Evolutionary conservation across 495 filamentous ascomycete genomes (phyloP), one percentile per base, ranked within the genome.

Genomic region (Hypomontagnella submonticulosa): DNA sequence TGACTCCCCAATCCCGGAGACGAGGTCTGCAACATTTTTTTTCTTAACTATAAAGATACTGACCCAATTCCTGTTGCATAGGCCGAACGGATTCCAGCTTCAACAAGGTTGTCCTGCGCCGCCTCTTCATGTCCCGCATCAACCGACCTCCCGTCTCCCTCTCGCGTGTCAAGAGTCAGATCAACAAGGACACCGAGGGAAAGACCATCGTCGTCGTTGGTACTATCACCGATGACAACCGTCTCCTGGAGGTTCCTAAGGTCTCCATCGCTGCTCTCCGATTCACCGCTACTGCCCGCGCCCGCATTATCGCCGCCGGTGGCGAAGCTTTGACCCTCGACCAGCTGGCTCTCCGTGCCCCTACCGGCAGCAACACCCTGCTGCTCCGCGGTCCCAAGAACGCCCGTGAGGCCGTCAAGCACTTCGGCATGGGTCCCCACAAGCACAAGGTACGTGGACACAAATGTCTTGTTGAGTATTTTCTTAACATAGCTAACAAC

Each of bases 341-440:
- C 79, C 92, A 99, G 85, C 87, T 99, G 69, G 95, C 95, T 71
- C 84, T 96, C 63, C 88, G 95, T 73, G 88, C 92, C 61, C 95
- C 95, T 57, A 98, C 93, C 66, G 95, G 95, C 74, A 85, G 87
- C 78, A 96, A 97, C 86, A 97, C 94, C 49, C 85, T 99, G 55
- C 85, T 99, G 47, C 88, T 99, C 76, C 88, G 96, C 76, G 95
- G 95, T 61, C 92, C 96, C 73, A 97, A 97, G 92, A 97, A 97
- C 80, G 79, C 92, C 62, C 87, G 95, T 68, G 95, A 99, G 88
- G 93, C 95, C 47, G 84, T 97, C 75, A 98, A 97, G 89, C 96
- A 98, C 84, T 98, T 99, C 78, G 95, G 95, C 72, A 89, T 99
- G 71, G 95, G 95, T 51, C 95, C 95, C 48, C 95, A 99, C 86